A percentile compares a stretch with the other conserved stretches of the same genome.
phyloP scores from a whole-genome alignment of 2,329 filamentous ascomycete species.

The Harringtonia aguacate region DNA sequence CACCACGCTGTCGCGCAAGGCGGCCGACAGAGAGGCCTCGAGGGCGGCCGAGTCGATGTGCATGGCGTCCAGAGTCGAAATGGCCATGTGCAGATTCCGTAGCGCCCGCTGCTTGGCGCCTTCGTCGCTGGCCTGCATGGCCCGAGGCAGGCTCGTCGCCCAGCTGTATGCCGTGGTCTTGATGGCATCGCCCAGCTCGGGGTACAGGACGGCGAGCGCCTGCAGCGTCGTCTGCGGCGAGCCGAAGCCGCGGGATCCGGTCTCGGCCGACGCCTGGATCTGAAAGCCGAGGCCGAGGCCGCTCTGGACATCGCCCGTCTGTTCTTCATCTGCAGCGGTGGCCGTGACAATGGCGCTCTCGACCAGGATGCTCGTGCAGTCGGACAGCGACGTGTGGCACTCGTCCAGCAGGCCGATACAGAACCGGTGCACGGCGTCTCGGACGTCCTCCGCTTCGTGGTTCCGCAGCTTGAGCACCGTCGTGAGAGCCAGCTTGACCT shows the following conservation, averaged over 20 bases:
- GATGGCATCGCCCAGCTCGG: constrained; percentile 41
- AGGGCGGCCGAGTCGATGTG: constrained; percentile 56
- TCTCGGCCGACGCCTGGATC: constrained; percentile 33
- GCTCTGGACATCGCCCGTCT: constrained; percentile 18
- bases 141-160: constrained; percentile 67
- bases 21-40: constrained; percentile 54
- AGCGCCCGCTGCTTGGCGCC: constrained; percentile 62
- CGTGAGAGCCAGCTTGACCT: constrained; percentile 74
- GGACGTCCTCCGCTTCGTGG: constrained; percentile 60
- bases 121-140: constrained; percentile 80
- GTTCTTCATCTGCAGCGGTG: constrained; percentile 36
- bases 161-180: constrained; percentile 68
- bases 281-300: constrained; percentile 29
- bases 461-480: constrained; percentile 66
- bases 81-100: constrained; percentile 64
- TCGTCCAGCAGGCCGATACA: constrained; percentile 69
- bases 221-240: constrained; percentile 27
- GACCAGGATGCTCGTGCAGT: constrained; percentile 60
- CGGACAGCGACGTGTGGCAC: constrained; percentile 61
- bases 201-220: constrained; percentile 42
- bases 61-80: constrained; percentile 52
- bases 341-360: constrained; percentile 71
- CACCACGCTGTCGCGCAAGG: constrained; percentile 64
- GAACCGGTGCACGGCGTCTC: constrained; percentile 53
- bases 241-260: constrained; percentile 5